Conservation (phyloP, 441 rosid genomes). For the Adansonia rubrostipa region DNA sequence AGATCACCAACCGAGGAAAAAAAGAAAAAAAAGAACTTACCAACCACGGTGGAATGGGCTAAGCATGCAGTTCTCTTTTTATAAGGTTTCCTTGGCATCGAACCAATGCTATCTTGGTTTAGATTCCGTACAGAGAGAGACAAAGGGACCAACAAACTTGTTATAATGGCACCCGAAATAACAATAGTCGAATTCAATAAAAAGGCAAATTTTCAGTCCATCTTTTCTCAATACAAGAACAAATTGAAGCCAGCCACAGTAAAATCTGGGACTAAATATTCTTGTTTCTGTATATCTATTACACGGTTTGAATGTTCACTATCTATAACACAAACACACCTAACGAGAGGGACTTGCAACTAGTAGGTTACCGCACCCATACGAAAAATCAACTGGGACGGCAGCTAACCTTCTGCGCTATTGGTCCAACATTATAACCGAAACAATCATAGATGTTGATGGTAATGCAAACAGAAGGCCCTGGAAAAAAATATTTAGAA, state of each 20-base stretch:
- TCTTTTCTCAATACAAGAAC: conserved; percentile 3
- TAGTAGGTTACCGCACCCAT: neutral
- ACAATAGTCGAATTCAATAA: neutral
- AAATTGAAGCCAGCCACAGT: neutral
- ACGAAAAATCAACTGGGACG: conserved; percentile 11
- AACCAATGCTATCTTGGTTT: neutral
- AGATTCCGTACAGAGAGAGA: neutral
- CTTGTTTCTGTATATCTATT: neutral
- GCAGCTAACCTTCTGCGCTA: conserved; percentile 20
- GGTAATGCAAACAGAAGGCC: conserved; percentile 3
- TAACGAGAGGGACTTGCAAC: conserved; percentile 5
- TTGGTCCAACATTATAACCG: conserved; percentile 12
- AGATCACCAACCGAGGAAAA: too few species aligned
- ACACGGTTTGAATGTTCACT: conserved; percentile 11
- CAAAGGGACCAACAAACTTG: neutral
- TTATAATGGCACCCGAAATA: neutral
- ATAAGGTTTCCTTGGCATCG: conserved; percentile 1
- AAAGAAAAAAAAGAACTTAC: too few species aligned
- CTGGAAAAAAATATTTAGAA: neutral
- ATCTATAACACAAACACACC: neutral
- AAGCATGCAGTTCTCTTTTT: too few species aligned
- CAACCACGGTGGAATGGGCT: too few species aligned
- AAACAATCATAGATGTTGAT: neutral
- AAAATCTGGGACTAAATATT: neutral
- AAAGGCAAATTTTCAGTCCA: neutral